phyloP scores from a whole-genome alignment of 1,284 basidiomycete genomes.

The Sporisorium exsertum region DNA sequence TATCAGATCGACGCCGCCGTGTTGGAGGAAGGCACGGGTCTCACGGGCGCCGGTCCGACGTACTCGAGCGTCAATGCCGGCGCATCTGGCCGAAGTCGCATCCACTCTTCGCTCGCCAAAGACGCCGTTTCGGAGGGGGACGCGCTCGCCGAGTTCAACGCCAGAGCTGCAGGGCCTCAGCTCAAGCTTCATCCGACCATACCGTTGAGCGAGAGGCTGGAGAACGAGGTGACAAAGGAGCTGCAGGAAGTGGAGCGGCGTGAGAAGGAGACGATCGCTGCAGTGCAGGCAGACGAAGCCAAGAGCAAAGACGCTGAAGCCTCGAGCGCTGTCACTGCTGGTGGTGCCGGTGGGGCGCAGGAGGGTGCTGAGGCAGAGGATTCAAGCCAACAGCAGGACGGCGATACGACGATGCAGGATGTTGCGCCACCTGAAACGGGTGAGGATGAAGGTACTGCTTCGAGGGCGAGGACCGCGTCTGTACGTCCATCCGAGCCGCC shows the following conservation, averaged over 20 bases:
- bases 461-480: slow-evolving; percentile 28
- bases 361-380: slow-evolving; percentile 10
- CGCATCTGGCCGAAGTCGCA: slow-evolving; percentile 33
- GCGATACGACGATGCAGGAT: slow-evolving; percentile 47
- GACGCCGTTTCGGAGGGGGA: slow-evolving; percentile 60
- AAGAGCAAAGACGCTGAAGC: slow-evolving; percentile 33
- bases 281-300: slow-evolving; percentile 38
- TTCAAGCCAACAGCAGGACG: slow-evolving; percentile 26
- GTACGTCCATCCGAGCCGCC: slow-evolving; percentile 39
- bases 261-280: slow-evolving; percentile 42
- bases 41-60: slow-evolving; percentile 63
- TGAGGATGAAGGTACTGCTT: slow-evolving; percentile 14
- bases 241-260: slow-evolving; percentile 52
- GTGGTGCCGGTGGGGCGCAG: slow-evolving; percentile 3
- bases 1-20: slow-evolving; percentile 61
- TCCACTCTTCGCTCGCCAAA: slow-evolving; percentile 43
- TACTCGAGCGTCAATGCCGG: slow-evolving; percentile 40
- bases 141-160: slow-evolving; percentile 64
- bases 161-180: slow-evolving; percentile 62
- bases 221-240: slow-evolving; percentile 63
- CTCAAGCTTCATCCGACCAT: slow-evolving; percentile 64
- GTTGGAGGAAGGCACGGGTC: slow-evolving; percentile 67
- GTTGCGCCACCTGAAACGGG: slow-evolving; percentile 9
- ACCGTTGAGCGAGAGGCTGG: slow-evolving; percentile 62
- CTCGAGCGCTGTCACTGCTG: slow-evolving; percentile 4